These are phyloP conservation scores for Ceratopteris richardii DNA, from an alignment of 75 land plant species.

Conservation along the genomic window DNA sequence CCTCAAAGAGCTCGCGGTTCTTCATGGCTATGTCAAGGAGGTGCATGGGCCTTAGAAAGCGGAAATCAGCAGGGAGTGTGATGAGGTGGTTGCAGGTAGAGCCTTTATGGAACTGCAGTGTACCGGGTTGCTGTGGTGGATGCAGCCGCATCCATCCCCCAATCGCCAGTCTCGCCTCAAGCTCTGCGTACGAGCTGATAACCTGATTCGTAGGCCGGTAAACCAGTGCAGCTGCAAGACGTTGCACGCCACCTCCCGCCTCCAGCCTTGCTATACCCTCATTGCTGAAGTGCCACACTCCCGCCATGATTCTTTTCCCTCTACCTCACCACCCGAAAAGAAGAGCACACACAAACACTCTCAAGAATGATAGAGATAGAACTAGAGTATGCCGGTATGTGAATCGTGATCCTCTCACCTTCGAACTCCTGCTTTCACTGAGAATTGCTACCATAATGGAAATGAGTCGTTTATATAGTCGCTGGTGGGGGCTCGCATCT, in stretches of 20 bases:
- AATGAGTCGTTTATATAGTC: too few species aligned
- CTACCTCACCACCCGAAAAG: too few species aligned
- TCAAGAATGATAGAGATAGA: too few species aligned
- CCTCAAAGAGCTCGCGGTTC: conserved; percentile 56
- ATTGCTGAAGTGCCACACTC: conserved; percentile 57
- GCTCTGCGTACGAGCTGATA: conserved; percentile 35
- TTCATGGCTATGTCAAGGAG: conserved; percentile 76
- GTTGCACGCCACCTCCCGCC: conserved; percentile 19
- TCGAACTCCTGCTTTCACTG: too few species aligned
- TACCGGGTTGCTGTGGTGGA: conserved; percentile 22
- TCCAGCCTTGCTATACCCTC: conserved; percentile 48
- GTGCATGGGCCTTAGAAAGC: conserved; percentile 53
- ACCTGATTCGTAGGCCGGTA: conserved; percentile 42
- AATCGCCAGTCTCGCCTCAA: conserved; percentile 35
- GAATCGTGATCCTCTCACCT: too few species aligned
- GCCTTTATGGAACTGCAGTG: conserved; percentile 57
- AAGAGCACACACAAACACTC: too few species aligned
- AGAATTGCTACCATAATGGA: too few species aligned
- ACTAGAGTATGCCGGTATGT: too few species aligned
- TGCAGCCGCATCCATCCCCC: conserved; percentile 60
- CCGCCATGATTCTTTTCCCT: conserved; percentile 39
- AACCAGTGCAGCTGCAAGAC: conserved; percentile 42
- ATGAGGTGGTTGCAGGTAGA: conserved; percentile 51
- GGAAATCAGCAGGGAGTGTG: conserved; percentile 58
- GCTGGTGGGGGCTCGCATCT: too few species aligned